Evolutionary conservation across 2,329 filamentous ascomycete species (phyloP).

Genomic region (Eutypella sp.): DNA sequence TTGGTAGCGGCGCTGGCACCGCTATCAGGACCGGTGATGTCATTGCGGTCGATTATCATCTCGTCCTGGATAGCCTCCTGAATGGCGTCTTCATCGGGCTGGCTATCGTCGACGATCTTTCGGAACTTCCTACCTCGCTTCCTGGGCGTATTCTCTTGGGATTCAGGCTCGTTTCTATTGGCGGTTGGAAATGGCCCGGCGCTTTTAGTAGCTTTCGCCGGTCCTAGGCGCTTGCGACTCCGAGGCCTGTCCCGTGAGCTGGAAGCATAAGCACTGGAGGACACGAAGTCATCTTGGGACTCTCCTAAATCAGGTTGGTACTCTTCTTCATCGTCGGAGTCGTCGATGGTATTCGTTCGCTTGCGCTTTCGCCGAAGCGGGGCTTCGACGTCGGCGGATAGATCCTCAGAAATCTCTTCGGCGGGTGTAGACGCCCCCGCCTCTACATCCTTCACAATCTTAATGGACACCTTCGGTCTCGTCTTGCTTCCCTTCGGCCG

Average conservation of each 20-base stretch:
- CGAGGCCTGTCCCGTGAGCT: conserved; percentile 8
- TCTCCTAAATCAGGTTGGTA: conserved; percentile 19
- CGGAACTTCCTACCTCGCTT: conserved; percentile 17
- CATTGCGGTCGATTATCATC: conserved; percentile 9
- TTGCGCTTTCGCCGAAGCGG: conserved; percentile 21
- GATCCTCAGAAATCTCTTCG: conserved; percentile 18
- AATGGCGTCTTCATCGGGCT: conserved; percentile 1
- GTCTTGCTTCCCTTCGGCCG: neutral
- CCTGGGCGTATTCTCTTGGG: conserved; percentile 14
- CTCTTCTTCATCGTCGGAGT: conserved; percentile 23
- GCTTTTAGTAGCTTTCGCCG: conserved; percentile 9
- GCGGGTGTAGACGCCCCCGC: conserved; percentile 20
- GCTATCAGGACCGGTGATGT: too few species aligned
- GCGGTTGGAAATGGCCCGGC: conserved; percentile 11
- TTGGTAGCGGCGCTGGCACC: too few species aligned
- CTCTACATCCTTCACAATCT: conserved; percentile 20
- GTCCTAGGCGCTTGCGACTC: conserved; percentile 14
- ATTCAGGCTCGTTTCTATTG: conserved; percentile 5
- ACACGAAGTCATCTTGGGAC: conserved; percentile 20
- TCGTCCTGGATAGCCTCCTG: conserved; percentile 5
- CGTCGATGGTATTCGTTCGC: conserved; percentile 12
- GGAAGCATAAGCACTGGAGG: conserved; percentile 8
- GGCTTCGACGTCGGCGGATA: conserved; percentile 14
- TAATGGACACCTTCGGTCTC: conserved; percentile 25
- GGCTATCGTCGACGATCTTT: conserved; percentile 9